Evolutionary conservation across 2,329 filamentous ascomycete species (phyloP).

Genomic region (Periconia sp.): DNA sequence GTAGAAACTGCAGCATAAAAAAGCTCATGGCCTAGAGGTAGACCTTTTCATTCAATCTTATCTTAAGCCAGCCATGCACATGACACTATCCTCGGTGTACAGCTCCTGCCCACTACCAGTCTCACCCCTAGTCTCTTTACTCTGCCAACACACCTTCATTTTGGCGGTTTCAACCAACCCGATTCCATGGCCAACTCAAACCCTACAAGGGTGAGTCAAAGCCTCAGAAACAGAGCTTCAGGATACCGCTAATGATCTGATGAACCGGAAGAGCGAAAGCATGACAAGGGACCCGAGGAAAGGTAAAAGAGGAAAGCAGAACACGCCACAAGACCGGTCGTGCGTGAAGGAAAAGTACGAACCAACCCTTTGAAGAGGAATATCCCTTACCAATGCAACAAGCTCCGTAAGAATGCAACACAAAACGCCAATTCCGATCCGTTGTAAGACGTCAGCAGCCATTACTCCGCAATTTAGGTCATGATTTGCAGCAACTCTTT

Average conservation of each 20-base stretch:
- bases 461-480: conserved; percentile 1
- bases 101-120: no score
- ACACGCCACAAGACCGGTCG: background rate
- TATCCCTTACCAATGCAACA: conserved; percentile 1
- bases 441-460: background rate
- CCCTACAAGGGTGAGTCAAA: conserved; percentile 22
- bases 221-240: conserved; percentile 12
- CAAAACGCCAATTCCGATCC: background rate
- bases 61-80: no score
- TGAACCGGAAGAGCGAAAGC: background rate
- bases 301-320: background rate
- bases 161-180: conserved; percentile 5
- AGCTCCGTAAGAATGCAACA: background rate
- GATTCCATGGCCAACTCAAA: conserved; percentile 17
- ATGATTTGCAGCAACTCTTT: background rate
- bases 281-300: background rate
- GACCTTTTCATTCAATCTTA: no score
- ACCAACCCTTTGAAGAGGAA: conserved; percentile 2
- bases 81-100: no score
- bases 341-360: background rate
- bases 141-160: no score
- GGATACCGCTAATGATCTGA: conserved; percentile 2
- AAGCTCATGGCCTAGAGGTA: no score
- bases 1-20: no score
- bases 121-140: no score